A percentile compares a stretch with the other conserved stretches of the same genome.
Evolutionary conservation across 371 early-diverging fungal genomes (phyloP).

Genomic region (Chytridiales sp.): DNA sequence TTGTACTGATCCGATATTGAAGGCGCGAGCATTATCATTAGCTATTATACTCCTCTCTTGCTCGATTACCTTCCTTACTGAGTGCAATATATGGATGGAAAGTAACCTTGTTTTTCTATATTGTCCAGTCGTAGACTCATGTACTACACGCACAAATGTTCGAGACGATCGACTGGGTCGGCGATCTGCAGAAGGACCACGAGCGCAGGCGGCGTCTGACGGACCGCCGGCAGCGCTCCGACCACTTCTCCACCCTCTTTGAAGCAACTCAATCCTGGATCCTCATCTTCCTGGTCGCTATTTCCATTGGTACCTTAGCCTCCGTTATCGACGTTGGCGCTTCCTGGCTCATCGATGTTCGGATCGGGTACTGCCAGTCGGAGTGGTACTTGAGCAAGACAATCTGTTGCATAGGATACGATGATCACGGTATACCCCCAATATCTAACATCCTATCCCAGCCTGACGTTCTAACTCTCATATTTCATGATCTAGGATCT

Average conservation of each 20-base stretch:
- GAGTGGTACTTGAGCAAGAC: slow-evolving; percentile 48
- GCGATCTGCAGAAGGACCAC: slow-evolving; percentile 21
- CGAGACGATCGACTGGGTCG: slow-evolving; percentile 17
- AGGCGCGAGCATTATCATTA: slow-evolving; percentile 84
- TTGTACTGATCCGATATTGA: background rate
- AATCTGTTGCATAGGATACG: slow-evolving; percentile 35
- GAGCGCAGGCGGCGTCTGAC: slow-evolving; percentile 7
- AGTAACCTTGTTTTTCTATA: too few relatives aligned
- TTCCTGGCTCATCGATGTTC: slow-evolving; percentile 47
- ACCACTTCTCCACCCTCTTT: slow-evolving; percentile 5
- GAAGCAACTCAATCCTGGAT: slow-evolving; percentile 42
- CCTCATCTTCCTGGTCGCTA: background rate
- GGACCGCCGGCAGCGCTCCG: too few relatives aligned
- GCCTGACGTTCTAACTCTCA: background rate
- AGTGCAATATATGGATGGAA: too few relatives aligned
- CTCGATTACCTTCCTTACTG: too few relatives aligned
- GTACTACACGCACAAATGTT: too few relatives aligned
- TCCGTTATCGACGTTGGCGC: slow-evolving; percentile 42
- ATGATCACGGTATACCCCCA: slow-evolving; percentile 1
- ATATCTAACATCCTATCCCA: background rate
- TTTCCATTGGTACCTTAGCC: slow-evolving; percentile 35
- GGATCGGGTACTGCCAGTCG: slow-evolving; percentile 40
- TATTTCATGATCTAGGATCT: slow-evolving; percentile 10
- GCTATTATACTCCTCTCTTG: slow-evolving; percentile 91
- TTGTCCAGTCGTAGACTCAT: too few relatives aligned